Percentiles rank a stretch among this genome's conserved stretches.
phyloP scores from a whole-genome alignment of 352 stramenopile species.

The Pythium biforme region DNA sequence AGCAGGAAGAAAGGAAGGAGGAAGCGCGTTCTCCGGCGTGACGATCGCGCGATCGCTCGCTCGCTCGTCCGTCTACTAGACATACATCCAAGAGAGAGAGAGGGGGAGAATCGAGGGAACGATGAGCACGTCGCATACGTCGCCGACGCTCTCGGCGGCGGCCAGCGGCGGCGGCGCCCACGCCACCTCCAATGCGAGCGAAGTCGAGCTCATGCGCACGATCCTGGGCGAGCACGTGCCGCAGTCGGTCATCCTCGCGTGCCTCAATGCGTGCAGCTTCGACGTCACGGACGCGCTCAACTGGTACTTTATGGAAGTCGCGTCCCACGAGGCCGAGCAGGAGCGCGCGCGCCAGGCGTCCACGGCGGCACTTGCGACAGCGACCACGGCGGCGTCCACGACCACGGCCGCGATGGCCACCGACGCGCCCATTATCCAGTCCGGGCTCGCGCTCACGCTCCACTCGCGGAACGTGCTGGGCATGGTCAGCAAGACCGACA shows the following conservation, averaged over 20 bases:
- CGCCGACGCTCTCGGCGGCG: not conserved
- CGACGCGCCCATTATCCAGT: constrained; percentile 56
- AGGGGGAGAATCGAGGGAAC: not conserved
- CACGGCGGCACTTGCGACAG: not conserved
- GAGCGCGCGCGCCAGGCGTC: constrained; percentile 14
- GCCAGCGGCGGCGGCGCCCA: not conserved
- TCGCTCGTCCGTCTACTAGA: not conserved
- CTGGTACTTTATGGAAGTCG: constrained; percentile 86
- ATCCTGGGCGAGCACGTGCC: constrained; percentile 86
- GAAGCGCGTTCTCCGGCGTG: not conserved
- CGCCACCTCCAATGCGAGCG: constrained; percentile 50
- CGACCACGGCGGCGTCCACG: constrained; percentile 1
- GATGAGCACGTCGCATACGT: constrained; percentile 20
- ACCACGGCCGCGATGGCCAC: constrained; percentile 12
- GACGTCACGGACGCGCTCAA: constrained; percentile 85
- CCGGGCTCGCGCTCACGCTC: constrained; percentile 71
- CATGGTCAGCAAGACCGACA: constrained; percentile 87
- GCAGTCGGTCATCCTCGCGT: constrained; percentile 82
- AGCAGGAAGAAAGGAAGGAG: no score
- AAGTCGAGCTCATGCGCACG: constrained; percentile 86
- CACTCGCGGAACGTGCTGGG: constrained; percentile 61
- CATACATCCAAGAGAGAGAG: not conserved
- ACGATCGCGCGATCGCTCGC: not conserved
- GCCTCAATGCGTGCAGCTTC: constrained; percentile 78
- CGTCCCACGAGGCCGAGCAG: constrained; percentile 34